Base-by-base conservation (phyloP, 2,329 filamentous ascomycete genomes). In the Aspergillus pseudoviridinutans region DNA sequence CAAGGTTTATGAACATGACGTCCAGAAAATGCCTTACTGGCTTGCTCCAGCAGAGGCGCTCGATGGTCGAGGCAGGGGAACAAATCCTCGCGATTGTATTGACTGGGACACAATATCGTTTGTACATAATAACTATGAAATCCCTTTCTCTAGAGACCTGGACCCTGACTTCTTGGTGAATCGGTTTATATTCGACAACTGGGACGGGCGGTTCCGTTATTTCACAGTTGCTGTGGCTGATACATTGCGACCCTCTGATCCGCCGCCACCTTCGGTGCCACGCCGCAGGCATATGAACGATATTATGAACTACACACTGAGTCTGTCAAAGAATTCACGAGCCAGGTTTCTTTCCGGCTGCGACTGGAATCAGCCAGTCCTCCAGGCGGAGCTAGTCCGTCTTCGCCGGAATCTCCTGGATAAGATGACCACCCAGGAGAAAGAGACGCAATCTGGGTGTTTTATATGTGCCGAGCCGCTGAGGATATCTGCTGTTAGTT, bases 331-430 rank as follows among this genome's bases (percentile, higher is more conserved):
- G 4, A 88, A 86, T 24, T 75, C 85, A 59, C 79, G 84, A 55
- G 62, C 75, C 20, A 78, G 76, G 41, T 70, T 82, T 55, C 56
- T 78, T 14, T 67, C 69, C 17, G 68, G 68, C 0, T 89, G 88
- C 76, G 79, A 84, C 35, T 79, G 84, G 41, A 77, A 88, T n/a
- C 91, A 97, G 65, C 90, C 91, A 1, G 94, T 99, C 0, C 75
- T 96, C 4, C 82, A 88, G 65, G 91, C 88, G 0, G 84, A 93
- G 61, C 78, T 88, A 50, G 82, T 96, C 27, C 80, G 88, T 1
- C 80, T 92, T 35, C 86, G 92, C n/a, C 85, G 92, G 29, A 96
- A 97, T 70, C 82, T 94, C 35, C 80, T 97, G 1, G 91, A 93
- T 57, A 85, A 87, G 62, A 83, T 79, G 28, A 74, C 81, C 3